Evolutionary conservation across 2,329 filamentous ascomycete genomes (phyloP), one percentile per base, ranked within the genome.

Genomic region (Metarhizium humberi): DNA sequence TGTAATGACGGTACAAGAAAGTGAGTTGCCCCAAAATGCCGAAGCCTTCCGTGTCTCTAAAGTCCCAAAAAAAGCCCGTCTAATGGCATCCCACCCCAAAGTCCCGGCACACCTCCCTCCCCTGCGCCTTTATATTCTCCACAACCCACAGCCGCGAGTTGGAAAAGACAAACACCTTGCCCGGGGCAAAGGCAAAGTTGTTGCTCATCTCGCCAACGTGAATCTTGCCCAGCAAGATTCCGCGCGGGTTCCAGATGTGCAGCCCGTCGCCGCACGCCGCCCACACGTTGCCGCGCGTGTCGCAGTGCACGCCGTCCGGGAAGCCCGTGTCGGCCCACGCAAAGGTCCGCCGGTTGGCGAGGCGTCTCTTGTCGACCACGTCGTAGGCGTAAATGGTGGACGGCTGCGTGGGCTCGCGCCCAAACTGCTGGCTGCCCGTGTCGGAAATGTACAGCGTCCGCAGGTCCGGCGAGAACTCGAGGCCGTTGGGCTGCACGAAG

Each of bases 301-400:
- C 80, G 56, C 73, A 74, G 57, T 82, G 78, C 46, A 82, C 76
- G 68, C 85, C 84, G 59, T 87, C 84, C 0, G 84, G 81, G 2
- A 82, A 69, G 2, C 80, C 78, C 2, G 72, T 63, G 50, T 78
- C 73, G 2, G 73, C 70, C 57, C 77, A 84, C 0, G 84, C 81
- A 61, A 87, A 87, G 0, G 76, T 73, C 55, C 75, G 74, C 53
- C 75, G 71, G 62, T 78, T 76, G 7, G 54, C 57, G 2, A 62
- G 56, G 6, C 51, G 52, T 20, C 45, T 58, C 8, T 48, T 6
- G 20, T 51, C 45, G 13, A 59, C 48, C 32, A 58, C 18, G 29
- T 56, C 56, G 32, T 54, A 58, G 20, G 58, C 54, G 25, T 58
- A 56, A 10, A 58, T 59, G 6, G 56, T 58, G 4, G 53, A 40